Evolutionary conservation across 148 eudicot genomes (phyloP), one percentile per base, ranked within the genome.

Genomic region (Vaccinium vitisidaea): DNA sequence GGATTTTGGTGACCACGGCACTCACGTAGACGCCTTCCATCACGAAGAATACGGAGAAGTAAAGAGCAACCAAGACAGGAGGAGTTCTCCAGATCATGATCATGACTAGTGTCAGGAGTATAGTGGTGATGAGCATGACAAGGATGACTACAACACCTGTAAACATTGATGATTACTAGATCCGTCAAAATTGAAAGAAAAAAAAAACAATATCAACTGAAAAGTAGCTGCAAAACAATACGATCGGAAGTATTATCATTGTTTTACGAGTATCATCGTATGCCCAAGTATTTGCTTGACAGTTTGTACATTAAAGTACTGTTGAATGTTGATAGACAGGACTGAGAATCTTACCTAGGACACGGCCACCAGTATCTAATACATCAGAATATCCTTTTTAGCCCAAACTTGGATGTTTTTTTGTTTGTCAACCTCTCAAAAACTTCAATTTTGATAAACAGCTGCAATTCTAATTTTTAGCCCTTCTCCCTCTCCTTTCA

Each of bases 71-170:
- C 39, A 91, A 83, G 55, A 87, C 81, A 2, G 83, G 59, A 0
- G 90, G 89, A 25, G 92, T 89, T 84, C 93, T 86, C 96, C 96
- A 92, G 46, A 93, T 90, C 8, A 92, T 87, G 83, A 91, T 89
- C 97, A 94, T 94, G 80, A 94, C 94, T 18, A 92, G 80, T 36
- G 93, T 85, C 82, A 92, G 85, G 59, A 94, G 89, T 84, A 91
- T 70, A 15, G 97, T 91, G 73, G 97, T 92, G 55, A 94, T 91
- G 27, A 94, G 92, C 94, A 94, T 92, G 67, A 94, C 94, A 91
- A 92, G 63, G 69, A 87, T 92, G 21, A 94, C 92, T 69, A 94
- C 97, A 88, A 92, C 93, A 83, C 96, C 94, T 93, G 92, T 82
- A 78, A 87, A 67, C 70, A 86, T 67, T 61, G 25, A 75, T 69